Evolutionary conservation across 2,329 filamentous ascomycete genomes (phyloP).

Genomic region (Claviceps digitariae): DNA sequence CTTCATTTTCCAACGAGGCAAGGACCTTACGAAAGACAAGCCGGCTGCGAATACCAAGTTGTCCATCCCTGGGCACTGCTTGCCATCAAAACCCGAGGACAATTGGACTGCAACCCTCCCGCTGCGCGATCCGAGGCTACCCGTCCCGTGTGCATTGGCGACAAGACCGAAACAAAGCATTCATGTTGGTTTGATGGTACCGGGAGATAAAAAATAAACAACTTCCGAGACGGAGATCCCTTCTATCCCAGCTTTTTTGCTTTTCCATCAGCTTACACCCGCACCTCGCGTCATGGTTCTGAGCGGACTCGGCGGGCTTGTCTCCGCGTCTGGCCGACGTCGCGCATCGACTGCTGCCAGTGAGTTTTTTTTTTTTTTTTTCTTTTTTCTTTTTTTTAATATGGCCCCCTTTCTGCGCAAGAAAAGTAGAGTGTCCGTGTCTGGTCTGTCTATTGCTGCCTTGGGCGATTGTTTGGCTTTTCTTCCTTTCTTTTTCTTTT

Average conservation of each 20-base stretch:
- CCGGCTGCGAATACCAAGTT: not conserved
- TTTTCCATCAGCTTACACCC: not conserved
- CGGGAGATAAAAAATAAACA: not conserved
- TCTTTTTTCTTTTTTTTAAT: not conserved
- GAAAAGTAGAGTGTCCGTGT: not conserved
- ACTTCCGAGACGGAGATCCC: not conserved
- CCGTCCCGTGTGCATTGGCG: not conserved
- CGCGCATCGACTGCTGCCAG: conserved; percentile 16
- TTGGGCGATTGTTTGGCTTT: not conserved
- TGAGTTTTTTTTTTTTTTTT: conserved; percentile 9
- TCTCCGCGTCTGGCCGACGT: conserved; percentile 18
- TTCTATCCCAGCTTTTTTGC: not conserved
- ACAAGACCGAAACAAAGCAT: not conserved
- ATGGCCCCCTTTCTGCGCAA: not conserved
- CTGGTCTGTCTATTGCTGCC: not conserved
- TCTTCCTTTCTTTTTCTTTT: not conserved
- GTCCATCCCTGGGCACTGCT: not conserved
- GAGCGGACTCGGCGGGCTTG: conserved; percentile 13
- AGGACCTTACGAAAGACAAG: not conserved
- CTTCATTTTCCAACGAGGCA: not conserved
- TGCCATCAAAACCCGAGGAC: not conserved
- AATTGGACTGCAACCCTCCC: not conserved
- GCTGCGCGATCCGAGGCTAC: not conserved
- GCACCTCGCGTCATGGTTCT: conserved; percentile 15
- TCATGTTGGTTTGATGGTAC: not conserved